Percentiles rank a stretch among this genome's conserved stretches.
These are phyloP conservation scores for Lathyrus tuberosus DNA, from an alignment of 306 rosid species.

Conservation along the genomic window DNA sequence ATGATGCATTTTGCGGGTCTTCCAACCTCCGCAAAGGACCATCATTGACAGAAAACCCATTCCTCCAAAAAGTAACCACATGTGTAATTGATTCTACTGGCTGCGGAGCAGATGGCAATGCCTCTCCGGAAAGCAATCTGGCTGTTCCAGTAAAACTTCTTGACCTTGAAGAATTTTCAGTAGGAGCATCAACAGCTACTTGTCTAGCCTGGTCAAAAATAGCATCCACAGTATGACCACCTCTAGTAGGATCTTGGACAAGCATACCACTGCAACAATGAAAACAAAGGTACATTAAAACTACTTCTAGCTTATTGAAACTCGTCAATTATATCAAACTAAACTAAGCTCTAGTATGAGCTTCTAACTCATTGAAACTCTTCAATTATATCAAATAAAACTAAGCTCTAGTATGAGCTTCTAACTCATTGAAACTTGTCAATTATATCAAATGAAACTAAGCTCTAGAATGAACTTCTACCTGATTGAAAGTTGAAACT, in stretches of 20 bases:
- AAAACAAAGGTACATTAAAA: conserved; percentile 9
- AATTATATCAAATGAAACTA: neutral
- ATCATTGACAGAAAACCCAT: conserved; percentile 76
- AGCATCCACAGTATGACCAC: conserved; percentile 62
- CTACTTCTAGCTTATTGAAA: neutral
- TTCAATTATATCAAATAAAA: neutral
- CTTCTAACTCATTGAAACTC: neutral
- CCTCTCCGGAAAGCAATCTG: conserved; percentile 87
- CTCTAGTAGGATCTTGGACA: conserved; percentile 78
- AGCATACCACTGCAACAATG: conserved; percentile 80
- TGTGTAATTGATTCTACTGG: conserved; percentile 52
- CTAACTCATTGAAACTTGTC: neutral
- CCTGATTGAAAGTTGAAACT: neutral
- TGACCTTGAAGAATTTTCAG: conserved; percentile 56
- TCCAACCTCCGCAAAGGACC: conserved; percentile 76
- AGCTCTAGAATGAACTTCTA: neutral
- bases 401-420: neutral
- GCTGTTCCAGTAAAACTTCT: conserved; percentile 77
- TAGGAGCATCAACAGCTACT: conserved; percentile 54
- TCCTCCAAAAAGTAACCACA: conserved; percentile 83
- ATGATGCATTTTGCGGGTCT: conserved; percentile 82
- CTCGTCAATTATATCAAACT: neutral
- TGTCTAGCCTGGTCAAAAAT: conserved; percentile 70
- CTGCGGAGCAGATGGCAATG: conserved; percentile 63
- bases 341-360: neutral